Evolutionary conservation across 768 basidiomycete species (phyloP).

Genomic region (Suillus hirtellus): DNA sequence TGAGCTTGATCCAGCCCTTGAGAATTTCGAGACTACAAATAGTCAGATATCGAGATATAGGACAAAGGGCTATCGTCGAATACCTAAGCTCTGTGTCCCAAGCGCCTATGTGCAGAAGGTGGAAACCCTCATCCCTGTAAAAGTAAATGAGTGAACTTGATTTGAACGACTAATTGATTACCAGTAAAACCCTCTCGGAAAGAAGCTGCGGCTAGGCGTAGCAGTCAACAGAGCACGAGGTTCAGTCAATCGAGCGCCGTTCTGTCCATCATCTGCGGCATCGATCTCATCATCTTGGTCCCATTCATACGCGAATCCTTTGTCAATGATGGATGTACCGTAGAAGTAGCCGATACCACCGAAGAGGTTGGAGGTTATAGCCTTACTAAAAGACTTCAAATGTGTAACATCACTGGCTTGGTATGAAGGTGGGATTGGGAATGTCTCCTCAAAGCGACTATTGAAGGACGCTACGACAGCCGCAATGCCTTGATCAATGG

Average conservation of each 20-base stretch:
- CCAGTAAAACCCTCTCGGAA: slow-evolving; percentile 98
- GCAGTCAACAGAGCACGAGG: slow-evolving; percentile 82
- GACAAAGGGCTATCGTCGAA: neutral
- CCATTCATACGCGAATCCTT: slow-evolving; percentile 87
- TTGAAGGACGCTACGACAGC: slow-evolving; percentile 62
- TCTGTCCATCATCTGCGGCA: slow-evolving; percentile 40
- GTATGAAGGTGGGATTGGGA: slow-evolving; percentile 67
- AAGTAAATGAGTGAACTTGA: slow-evolving; percentile 6
- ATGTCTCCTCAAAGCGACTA: slow-evolving; percentile 63
- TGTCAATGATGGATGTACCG: slow-evolving; percentile 84
- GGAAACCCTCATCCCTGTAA: slow-evolving; percentile 94
- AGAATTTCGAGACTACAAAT: slow-evolving; percentile 77
- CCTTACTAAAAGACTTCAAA: slow-evolving; percentile 77
- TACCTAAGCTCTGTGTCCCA: slow-evolving; percentile 91
- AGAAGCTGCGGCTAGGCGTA: slow-evolving; percentile 95
- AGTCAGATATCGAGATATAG: neutral
- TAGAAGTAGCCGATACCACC: slow-evolving; percentile 97
- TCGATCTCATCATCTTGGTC: slow-evolving; percentile 65
- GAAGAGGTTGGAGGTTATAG: slow-evolving; percentile 86
- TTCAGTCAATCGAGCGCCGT: slow-evolving; percentile 69
- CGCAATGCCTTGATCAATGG: slow-evolving; percentile 69
- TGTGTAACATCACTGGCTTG: slow-evolving; percentile 45
- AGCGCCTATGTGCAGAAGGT: slow-evolving; percentile 85
- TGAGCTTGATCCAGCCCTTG: slow-evolving; percentile 84
- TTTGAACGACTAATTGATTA: slow-evolving; percentile 30